Percentiles rank a stretch among this genome's conserved stretches.
Conservation (phyloP, 1,139 yeast genomes). For the Pichia sp. region DNA sequence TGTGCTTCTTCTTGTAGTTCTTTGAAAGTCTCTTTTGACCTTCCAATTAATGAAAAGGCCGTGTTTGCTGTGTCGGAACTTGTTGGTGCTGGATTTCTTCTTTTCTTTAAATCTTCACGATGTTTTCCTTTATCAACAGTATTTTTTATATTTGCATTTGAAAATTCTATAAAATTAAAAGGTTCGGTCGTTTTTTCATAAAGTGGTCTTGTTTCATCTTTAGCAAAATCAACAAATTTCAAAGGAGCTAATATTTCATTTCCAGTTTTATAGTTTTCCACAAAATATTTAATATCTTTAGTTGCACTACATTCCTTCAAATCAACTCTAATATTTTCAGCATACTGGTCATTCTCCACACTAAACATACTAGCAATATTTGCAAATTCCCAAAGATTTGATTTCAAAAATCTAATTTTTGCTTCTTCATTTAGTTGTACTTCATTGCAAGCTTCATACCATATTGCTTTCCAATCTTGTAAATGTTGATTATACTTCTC, state of each 20-base stretch:
- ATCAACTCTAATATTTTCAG: slow-evolving; percentile 60
- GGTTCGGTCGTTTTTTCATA: slow-evolving; percentile 17
- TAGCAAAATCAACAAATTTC: slow-evolving; percentile 41
- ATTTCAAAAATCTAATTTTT: slow-evolving; percentile 66
- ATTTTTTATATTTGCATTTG: neutral
- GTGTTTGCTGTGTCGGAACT: slow-evolving; percentile 20
- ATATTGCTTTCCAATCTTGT: slow-evolving; percentile 69
- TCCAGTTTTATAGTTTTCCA: slow-evolving; percentile 59
- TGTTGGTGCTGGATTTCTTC: slow-evolving; percentile 31
- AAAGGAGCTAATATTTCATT: slow-evolving; percentile 54
- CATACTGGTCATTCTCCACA: slow-evolving; percentile 69
- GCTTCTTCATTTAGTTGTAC: slow-evolving; percentile 75
- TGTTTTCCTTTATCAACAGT: neutral
- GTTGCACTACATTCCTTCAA: slow-evolving; percentile 65
- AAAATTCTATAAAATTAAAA: slow-evolving; percentile 14
- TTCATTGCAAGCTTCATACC: slow-evolving; percentile 65
- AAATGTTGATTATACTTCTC: slow-evolving; percentile 58
- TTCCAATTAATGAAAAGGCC: slow-evolving; percentile 21
- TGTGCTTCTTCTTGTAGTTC: slow-evolving; percentile 25
- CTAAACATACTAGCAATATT: slow-evolving; percentile 71
- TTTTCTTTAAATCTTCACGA: slow-evolving; percentile 4
- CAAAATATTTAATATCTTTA: slow-evolving; percentile 53
- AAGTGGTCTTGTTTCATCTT: slow-evolving; percentile 29
- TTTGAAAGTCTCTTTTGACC: slow-evolving; percentile 25
- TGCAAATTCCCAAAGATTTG: slow-evolving; percentile 78